A percentile compares a stretch with the other conserved stretches of the same genome.
These are phyloP conservation scores for Auricularia auricula-judae DNA, from an alignment of 768 basidiomycete genomes.

Conservation along the genomic window DNA sequence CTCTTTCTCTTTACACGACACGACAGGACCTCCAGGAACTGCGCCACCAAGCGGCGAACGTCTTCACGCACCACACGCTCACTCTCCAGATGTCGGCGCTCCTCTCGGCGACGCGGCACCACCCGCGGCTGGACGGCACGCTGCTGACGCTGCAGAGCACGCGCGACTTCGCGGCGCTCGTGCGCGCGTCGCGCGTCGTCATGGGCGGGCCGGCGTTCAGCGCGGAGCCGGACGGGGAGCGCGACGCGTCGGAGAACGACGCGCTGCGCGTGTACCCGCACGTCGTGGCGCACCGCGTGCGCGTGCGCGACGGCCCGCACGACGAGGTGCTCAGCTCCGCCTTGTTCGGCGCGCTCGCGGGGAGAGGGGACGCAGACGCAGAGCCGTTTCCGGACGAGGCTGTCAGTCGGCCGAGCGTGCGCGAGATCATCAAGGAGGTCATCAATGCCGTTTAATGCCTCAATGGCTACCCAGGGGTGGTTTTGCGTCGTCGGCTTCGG, in stretches of 20 bases:
- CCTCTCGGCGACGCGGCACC: slow-evolving; percentile 64
- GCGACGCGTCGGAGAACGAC: slow-evolving; percentile 66
- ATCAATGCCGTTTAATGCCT: not conserved
- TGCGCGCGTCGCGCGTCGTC: slow-evolving; percentile 57
- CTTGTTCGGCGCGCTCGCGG: not conserved
- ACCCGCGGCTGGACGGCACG: slow-evolving; percentile 55
- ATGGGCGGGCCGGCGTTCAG: slow-evolving; percentile 4
- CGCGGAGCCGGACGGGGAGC: slow-evolving; percentile 14
- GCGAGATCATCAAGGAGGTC: slow-evolving; percentile 3
- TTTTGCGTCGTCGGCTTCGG: too few species aligned
- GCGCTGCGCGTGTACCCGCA: slow-evolving; percentile 63
- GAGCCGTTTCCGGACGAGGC: not conserved
- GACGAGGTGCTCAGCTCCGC: slow-evolving; percentile 49
- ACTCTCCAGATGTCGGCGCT: slow-evolving; percentile 60
- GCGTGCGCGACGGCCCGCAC: slow-evolving; percentile 55
- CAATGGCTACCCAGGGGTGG: too few species aligned
- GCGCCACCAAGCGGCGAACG: slow-evolving; percentile 13
- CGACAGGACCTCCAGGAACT: not conserved
- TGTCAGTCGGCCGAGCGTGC: not conserved
- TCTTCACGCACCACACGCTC: slow-evolving; percentile 40
- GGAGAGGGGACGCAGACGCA: not conserved
- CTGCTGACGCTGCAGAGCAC: slow-evolving; percentile 51
- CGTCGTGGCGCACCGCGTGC: slow-evolving; percentile 63
- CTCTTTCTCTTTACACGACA: not conserved
- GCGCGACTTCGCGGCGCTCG: slow-evolving; percentile 55